Conservation (phyloP, 2,329 filamentous ascomycete genomes). For the Arthroderma sp. region DNA sequence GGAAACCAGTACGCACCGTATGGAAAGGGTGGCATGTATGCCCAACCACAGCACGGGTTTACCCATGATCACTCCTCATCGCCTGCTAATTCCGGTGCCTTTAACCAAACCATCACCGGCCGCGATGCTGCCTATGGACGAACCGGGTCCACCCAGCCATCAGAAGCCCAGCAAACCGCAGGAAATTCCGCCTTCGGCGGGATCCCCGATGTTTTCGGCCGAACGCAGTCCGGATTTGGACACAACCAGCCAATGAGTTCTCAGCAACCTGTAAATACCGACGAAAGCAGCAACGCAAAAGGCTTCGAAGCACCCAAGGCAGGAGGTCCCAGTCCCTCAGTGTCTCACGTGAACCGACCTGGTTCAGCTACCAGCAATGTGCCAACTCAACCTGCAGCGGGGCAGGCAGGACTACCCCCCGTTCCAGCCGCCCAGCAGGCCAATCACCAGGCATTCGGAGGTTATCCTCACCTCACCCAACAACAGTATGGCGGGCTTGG, state of each 20-base stretch:
- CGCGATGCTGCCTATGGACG: slow-evolving; percentile 49
- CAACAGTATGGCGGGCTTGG: slow-evolving; percentile 39
- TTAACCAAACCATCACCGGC: slow-evolving; percentile 26
- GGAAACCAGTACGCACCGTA: slow-evolving; percentile 40
- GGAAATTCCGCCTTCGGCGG: slow-evolving; percentile 38
- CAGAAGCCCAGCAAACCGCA: slow-evolving; percentile 39
- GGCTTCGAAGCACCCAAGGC: slow-evolving; percentile 45
- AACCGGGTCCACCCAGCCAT: slow-evolving; percentile 43
- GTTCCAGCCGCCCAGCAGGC: slow-evolving; percentile 39
- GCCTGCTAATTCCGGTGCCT: slow-evolving; percentile 44
- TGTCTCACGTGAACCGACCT: slow-evolving; percentile 50
- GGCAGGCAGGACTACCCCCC: slow-evolving; percentile 40
- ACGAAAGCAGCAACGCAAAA: slow-evolving; percentile 40
- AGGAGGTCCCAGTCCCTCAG: slow-evolving; percentile 46
- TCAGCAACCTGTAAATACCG: slow-evolving; percentile 33
- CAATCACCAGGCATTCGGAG: slow-evolving; percentile 43
- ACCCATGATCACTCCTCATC: slow-evolving; percentile 54
- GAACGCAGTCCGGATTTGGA: slow-evolving; percentile 44
- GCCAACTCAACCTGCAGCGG: slow-evolving; percentile 35
- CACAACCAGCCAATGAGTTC: slow-evolving; percentile 41
- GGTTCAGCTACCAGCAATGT: slow-evolving; percentile 50
- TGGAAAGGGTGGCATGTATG: slow-evolving; percentile 49
- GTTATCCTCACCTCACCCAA: slow-evolving; percentile 42
- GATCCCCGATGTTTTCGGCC: slow-evolving; percentile 48
- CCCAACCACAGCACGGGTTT: slow-evolving; percentile 48